Percentiles rank a stretch among this genome's conserved stretches.
phyloP scores from a whole-genome alignment of 371 early-diverging fungal species.

The Nematocida parisii region DNA sequence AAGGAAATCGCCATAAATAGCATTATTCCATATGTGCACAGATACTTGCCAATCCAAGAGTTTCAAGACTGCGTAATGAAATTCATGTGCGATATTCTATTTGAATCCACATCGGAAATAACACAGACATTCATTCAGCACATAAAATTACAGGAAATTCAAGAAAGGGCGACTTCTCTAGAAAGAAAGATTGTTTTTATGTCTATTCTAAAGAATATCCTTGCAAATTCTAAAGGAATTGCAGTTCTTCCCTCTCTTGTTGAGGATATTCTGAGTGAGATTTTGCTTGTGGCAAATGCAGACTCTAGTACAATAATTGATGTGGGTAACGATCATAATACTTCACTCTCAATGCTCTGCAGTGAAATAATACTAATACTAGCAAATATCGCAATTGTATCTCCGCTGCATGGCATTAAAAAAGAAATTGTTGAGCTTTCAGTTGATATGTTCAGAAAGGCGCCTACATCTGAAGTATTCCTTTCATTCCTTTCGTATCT shows the following conservation, averaged over 20 bases:
- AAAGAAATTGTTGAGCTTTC: background rate
- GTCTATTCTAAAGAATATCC: constrained; percentile 15
- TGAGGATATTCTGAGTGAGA: background rate
- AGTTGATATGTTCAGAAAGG: background rate
- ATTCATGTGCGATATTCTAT: constrained; percentile 38
- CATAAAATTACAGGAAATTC: background rate
- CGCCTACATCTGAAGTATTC: background rate
- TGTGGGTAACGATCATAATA: background rate
- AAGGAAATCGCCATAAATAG: constrained; percentile 29
- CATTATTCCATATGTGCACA: background rate
- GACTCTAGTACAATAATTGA: background rate
- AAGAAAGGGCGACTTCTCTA: background rate
- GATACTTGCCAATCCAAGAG: background rate
- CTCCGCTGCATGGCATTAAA: background rate
- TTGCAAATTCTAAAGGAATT: background rate
- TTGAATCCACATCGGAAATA: constrained; percentile 19
- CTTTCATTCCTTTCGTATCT: constrained; percentile 11
- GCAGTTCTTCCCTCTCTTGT: background rate
- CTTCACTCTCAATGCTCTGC: background rate
- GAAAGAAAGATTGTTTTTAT: background rate
- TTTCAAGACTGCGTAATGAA: background rate
- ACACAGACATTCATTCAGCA: background rate
- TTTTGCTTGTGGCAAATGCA: background rate
- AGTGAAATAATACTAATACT: background rate
- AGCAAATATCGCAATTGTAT: background rate